Evolutionary conservation across 2,329 filamentous ascomycete genomes (phyloP).

Genomic region (Davidsoniella eucalypti): DNA sequence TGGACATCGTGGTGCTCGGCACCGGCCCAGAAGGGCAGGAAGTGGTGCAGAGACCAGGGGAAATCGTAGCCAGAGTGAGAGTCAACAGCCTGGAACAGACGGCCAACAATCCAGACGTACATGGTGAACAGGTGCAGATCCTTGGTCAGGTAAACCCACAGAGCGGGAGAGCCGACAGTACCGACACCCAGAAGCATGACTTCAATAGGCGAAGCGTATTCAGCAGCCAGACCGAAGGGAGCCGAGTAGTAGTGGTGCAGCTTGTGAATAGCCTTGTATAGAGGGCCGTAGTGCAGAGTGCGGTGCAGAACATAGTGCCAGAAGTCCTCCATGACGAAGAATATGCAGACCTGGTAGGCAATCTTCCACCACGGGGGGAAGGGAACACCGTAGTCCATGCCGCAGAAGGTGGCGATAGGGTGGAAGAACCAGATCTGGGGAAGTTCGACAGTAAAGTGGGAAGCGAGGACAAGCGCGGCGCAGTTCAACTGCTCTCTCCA

Average conservation of each 20-base stretch:
- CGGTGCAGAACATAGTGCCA: constrained; percentile 99
- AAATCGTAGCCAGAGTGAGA: constrained; percentile 97
- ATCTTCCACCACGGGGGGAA: constrained; percentile 80
- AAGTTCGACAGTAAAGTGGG: constrained; percentile 93
- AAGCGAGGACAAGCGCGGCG: constrained; percentile 79
- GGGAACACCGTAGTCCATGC: constrained; percentile 72
- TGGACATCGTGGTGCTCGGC: constrained; percentile 93
- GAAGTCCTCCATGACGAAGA: constrained; percentile 89
- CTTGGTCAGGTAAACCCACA: constrained; percentile 68
- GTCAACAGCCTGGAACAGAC: constrained; percentile 94
- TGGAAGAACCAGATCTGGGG: constrained; percentile 99
- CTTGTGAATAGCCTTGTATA: constrained; percentile 97
- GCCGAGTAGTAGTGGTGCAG: constrained; percentile 98
- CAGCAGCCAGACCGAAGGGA: constrained; percentile 86
- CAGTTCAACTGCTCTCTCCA: constrained; percentile 87
- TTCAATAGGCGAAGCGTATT: constrained; percentile 96
- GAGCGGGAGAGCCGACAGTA: constrained; percentile 63
- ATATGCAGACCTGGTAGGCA: constrained; percentile 76
- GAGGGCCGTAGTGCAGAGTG: constrained; percentile 77
- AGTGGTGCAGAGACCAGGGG: constrained; percentile 88
- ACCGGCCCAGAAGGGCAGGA: constrained; percentile 95
- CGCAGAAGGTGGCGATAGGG: constrained; percentile 83
- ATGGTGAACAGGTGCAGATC: constrained; percentile 93
- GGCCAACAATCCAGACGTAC: constrained; percentile 89
- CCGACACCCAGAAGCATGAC: constrained; percentile 88